phyloP scores from a whole-genome alignment of 176 grass and related monocot species.

The Triticum urartu region DNA sequence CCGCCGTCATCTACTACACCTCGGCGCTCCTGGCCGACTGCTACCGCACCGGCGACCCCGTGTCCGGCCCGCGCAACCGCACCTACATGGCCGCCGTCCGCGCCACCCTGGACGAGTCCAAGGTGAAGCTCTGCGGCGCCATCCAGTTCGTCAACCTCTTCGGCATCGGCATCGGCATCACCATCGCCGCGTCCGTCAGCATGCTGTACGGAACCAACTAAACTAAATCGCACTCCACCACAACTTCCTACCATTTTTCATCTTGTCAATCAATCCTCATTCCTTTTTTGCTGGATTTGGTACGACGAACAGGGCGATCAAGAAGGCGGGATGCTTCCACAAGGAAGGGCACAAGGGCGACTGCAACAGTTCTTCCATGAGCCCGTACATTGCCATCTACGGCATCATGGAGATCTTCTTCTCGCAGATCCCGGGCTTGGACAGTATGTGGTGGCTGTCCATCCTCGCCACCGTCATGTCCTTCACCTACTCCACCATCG shows the following conservation, averaged over 20 bases:
- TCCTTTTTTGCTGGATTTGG: not conserved
- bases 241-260: not conserved
- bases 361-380: constrained; percentile 6
- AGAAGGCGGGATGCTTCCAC: constrained; percentile 30
- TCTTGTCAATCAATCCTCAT: not conserved
- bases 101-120: constrained; percentile 48
- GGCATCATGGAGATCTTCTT: constrained; percentile 27
- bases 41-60: constrained; percentile 74
- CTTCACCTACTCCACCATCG: constrained; percentile 29
- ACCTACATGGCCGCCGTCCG: constrained; percentile 78
- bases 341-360: constrained; percentile 19
- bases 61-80: constrained; percentile 59
- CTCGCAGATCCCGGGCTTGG: constrained; percentile 29
- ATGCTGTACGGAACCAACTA: constrained; percentile 20
- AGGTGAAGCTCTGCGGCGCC: constrained; percentile 34
- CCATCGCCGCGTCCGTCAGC: constrained; percentile 30
- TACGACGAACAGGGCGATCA: constrained; percentile 18
- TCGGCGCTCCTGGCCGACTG: constrained; percentile 75
- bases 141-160: constrained; percentile 33
- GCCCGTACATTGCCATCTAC: constrained; percentile 35
- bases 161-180: constrained; percentile 31
- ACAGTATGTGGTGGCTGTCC: constrained; percentile 17
- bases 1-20: constrained; percentile 74
- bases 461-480: constrained; percentile 21
- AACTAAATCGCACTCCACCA: not conserved